phyloP scores from a whole-genome alignment of 1,284 basidiomycete species.

The Tylopilus orsonianus region DNA sequence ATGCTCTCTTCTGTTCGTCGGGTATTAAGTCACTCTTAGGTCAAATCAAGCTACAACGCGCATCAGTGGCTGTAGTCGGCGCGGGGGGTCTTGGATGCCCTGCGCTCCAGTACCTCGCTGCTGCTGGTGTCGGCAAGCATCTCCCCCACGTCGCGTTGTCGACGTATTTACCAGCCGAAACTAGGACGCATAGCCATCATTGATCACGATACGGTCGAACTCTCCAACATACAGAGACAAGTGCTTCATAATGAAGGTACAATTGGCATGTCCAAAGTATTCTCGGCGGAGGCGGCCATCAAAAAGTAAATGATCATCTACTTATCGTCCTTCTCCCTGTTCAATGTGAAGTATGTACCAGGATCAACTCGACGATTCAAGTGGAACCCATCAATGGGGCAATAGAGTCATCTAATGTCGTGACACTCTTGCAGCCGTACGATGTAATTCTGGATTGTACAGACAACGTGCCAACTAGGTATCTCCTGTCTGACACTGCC shows the following conservation, averaged over 20 bases:
- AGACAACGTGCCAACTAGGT: constrained; percentile 90
- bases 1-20: background rate
- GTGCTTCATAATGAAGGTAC: constrained; percentile 83
- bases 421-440: constrained; percentile 57
- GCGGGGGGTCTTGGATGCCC: constrained; percentile 98
- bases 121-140: constrained; percentile 83
- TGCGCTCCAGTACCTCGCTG: constrained; percentile 89
- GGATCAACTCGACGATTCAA: constrained; percentile 67
- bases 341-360: constrained; percentile 32
- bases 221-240: constrained; percentile 94
- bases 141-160: constrained; percentile 1
- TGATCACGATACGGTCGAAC: constrained; percentile 89
- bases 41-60: constrained; percentile 76
- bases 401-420: constrained; percentile 62
- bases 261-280: constrained; percentile 82
- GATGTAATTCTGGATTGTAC: constrained; percentile 93
- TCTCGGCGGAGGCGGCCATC: constrained; percentile 75
- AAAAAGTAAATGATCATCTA: constrained; percentile 48
- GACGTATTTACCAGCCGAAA: constrained; percentile 6
- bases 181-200: constrained; percentile 82
- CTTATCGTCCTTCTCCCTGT: background rate
- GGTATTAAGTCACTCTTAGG: constrained; percentile 46
- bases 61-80: constrained; percentile 86
- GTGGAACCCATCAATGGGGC: constrained; percentile 55
- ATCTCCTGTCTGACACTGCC: constrained; percentile 91